These are phyloP conservation scores for Xylaria castorea DNA, from an alignment of 495 filamentous ascomycete genomes.

Conservation along the genomic window DNA sequence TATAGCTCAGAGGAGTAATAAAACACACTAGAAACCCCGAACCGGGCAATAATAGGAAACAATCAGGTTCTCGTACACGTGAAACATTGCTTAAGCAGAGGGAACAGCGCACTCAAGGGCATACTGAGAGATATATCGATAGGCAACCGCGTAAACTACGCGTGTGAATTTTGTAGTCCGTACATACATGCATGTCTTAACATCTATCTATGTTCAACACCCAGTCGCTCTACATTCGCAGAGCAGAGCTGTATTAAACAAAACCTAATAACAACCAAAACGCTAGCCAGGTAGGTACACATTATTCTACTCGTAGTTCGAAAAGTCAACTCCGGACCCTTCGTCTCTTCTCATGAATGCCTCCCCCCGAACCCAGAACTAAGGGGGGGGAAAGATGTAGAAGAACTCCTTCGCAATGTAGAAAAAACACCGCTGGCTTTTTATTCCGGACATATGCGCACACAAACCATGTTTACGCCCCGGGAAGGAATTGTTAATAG, in stretches of 20 bases:
- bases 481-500: not conserved
- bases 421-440: not conserved
- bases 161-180: not conserved
- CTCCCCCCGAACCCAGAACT: not conserved
- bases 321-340: not conserved
- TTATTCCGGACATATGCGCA: not conserved
- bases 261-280: not conserved
- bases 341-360: not conserved
- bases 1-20: not conserved
- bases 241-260: not conserved
- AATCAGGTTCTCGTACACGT: not conserved
- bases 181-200: not conserved
- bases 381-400: not conserved
- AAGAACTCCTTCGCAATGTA: conserved; percentile 17
- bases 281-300: not conserved
- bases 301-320: not conserved
- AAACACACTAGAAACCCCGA: not conserved
- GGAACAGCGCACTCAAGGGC: not conserved
- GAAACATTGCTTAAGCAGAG: not conserved
- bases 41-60: not conserved
- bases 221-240: not conserved
- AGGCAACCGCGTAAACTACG: not conserved
- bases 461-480: not conserved
- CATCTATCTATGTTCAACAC: conserved; percentile 11
- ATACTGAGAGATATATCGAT: not conserved